These are phyloP conservation scores for Pleurotus sapidus DNA, from an alignment of 768 basidiomycete species.

Conservation along the genomic window DNA sequence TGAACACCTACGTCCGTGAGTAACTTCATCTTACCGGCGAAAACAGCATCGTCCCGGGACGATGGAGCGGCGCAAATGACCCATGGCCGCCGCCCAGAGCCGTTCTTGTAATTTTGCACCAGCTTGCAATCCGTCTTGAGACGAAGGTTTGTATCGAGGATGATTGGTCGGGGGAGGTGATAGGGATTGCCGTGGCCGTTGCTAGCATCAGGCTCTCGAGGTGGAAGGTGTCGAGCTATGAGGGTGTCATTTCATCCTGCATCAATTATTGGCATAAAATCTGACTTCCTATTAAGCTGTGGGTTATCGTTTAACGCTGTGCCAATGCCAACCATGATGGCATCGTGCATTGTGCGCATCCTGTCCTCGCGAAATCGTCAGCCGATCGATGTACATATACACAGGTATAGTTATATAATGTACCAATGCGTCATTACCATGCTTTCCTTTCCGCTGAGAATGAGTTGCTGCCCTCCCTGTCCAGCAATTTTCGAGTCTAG, in stretches of 20 bases:
- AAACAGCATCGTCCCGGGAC: conserved; percentile 2
- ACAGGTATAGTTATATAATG: conserved; percentile 13
- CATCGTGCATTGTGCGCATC: conserved; percentile 92
- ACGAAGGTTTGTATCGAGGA: conserved; percentile 77
- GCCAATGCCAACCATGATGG: conserved; percentile 86
- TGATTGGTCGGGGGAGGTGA: conserved; percentile 73
- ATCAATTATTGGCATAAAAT: background rate
- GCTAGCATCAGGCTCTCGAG: conserved; percentile 22
- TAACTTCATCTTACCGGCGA: conserved; percentile 18
- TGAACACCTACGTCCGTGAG: conserved; percentile 68
- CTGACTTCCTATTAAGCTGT: conserved; percentile 78
- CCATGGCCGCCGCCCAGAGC: conserved; percentile 70
- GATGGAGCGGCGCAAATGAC: conserved; percentile 46
- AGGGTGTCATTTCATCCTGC: background rate
- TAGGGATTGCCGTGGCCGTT: conserved; percentile 26
- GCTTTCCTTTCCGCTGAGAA: conserved; percentile 81
- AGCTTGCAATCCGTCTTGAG: conserved; percentile 68
- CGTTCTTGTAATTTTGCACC: conserved; percentile 56
- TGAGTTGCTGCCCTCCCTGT: conserved; percentile 65
- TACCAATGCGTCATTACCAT: conserved; percentile 95
- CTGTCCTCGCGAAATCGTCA: conserved; percentile 32
- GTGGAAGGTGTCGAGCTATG: conserved; percentile 57
- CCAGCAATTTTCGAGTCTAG: conserved; percentile 89
- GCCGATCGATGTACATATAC: background rate
- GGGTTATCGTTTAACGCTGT: conserved; percentile 92